Conservation (phyloP, 2,329 filamentous ascomycete genomes). For the Cordyceps cateniannulata region DNA sequence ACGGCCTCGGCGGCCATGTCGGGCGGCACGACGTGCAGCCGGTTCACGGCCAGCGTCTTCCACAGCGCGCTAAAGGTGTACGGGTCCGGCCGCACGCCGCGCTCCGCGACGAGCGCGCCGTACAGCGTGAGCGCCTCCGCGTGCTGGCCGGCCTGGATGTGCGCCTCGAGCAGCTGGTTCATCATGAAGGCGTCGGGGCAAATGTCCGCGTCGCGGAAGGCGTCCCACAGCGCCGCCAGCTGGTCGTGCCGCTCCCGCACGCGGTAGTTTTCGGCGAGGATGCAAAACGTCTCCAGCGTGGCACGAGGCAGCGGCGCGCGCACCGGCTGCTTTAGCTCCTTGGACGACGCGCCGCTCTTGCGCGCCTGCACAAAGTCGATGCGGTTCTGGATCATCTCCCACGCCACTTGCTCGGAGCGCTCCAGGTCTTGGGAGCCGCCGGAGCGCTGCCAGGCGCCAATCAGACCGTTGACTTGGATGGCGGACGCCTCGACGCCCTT, state of each 20-base stretch:
- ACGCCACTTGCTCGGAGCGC: conserved; percentile 62
- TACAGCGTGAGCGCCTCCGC: conserved; percentile 51
- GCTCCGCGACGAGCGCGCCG: conserved; percentile 41
- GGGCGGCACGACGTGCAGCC: conserved; percentile 30
- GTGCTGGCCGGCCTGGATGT: conserved; percentile 53
- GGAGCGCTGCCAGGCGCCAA: conserved; percentile 70
- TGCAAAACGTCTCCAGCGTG: conserved; percentile 70
- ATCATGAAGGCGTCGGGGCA: conserved; percentile 67
- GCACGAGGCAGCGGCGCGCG: conserved; percentile 44
- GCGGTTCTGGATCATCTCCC: conserved; percentile 69
- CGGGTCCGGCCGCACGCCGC: conserved; percentile 52
- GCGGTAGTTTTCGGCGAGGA: conserved; percentile 67
- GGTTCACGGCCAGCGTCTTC: conserved; percentile 50
- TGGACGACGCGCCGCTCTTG: conserved; percentile 16
- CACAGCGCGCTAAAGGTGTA: conserved; percentile 65
- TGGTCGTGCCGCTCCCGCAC: conserved; percentile 51
- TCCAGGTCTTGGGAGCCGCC: conserved; percentile 46
- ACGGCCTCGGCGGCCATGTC: conserved; percentile 25
- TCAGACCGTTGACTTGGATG: conserved; percentile 74
- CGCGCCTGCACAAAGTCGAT: conserved; percentile 54
- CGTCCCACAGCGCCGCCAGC: conserved; percentile 55
- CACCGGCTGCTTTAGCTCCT: conserved; percentile 1
- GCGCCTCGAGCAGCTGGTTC: conserved; percentile 68
- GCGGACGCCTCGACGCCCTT: conserved; percentile 62
- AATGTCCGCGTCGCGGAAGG: conserved; percentile 58